Conservation (phyloP, 192 early-diverging fungal genomes). For the Umbelopsis sp. region DNA sequence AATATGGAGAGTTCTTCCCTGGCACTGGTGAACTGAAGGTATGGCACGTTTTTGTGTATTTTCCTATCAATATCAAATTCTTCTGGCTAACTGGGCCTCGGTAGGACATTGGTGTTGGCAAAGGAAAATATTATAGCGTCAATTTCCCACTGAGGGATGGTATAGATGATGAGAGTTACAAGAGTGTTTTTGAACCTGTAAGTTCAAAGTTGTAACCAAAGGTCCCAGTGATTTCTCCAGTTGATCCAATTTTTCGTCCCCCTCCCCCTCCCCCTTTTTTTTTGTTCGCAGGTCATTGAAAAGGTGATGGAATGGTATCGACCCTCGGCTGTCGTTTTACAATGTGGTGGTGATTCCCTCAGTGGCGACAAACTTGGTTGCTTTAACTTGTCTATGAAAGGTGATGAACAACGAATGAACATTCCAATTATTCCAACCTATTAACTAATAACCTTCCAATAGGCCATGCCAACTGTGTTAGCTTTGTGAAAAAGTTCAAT, state of each 20-base stretch:
- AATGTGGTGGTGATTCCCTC: slow-evolving; percentile 97
- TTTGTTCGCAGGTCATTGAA: slow-evolving; percentile 74
- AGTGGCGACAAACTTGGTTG: slow-evolving; percentile 93
- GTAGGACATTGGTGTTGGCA: slow-evolving; percentile 84
- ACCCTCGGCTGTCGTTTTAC: slow-evolving; percentile 90
- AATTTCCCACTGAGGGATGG: slow-evolving; percentile 95
- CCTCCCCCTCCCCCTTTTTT: not conserved
- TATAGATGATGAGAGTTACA: slow-evolving; percentile 92
- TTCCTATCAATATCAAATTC: too few species aligned
- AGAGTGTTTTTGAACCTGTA: slow-evolving; percentile 64
- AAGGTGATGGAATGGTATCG: slow-evolving; percentile 93
- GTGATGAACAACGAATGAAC: slow-evolving; percentile 10
- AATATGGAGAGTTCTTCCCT: slow-evolving; percentile 95
- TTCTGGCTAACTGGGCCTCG: not conserved
- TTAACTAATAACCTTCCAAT: not conserved
- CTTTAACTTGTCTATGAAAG: slow-evolving; percentile 93
- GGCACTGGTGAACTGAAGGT: slow-evolving; percentile 82
- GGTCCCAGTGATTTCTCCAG: not conserved
- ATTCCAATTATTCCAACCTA: not conserved
- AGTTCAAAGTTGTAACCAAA: slow-evolving; percentile 7
- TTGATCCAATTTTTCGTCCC: not conserved
- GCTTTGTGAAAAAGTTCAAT: slow-evolving; percentile 90
- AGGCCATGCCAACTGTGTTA: slow-evolving; percentile 90
- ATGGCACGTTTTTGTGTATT: not conserved
- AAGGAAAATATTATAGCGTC: slow-evolving; percentile 91